Conservation (phyloP, 2,329 filamentous ascomycete genomes). For the Pyricularia pennisetigena region DNA sequence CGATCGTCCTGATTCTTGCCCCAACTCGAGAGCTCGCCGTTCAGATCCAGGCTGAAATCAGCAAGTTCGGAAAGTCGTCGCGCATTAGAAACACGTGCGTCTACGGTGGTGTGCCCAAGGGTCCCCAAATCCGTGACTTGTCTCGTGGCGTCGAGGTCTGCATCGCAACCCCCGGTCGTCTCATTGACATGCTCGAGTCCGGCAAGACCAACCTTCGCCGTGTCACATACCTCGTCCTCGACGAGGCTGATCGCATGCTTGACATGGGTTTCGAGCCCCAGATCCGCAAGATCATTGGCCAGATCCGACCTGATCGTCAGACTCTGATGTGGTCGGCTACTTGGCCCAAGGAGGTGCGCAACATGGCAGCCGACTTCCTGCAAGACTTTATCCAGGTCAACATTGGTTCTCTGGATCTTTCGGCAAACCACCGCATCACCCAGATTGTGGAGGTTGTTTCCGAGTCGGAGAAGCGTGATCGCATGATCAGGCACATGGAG, state of each 20-base stretch:
- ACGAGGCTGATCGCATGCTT: constrained; percentile 98
- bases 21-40: constrained; percentile 97
- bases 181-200: constrained; percentile 97
- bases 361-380: constrained; percentile 82
- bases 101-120: constrained; percentile 97
- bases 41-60: constrained; percentile 97
- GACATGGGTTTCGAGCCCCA: constrained; percentile 99
- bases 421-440: constrained; percentile 95
- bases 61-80: constrained; percentile 96
- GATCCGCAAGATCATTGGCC: constrained; percentile 95
- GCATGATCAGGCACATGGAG: constrained; percentile 95
- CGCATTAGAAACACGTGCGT: constrained; percentile 98
- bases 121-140: constrained; percentile 91
- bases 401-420: constrained; percentile 90
- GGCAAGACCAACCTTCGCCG: constrained; percentile 97
- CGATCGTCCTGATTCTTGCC: constrained; percentile 91
- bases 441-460: constrained; percentile 95
- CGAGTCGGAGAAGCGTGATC: constrained; percentile 95
- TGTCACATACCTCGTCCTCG: constrained; percentile 95
- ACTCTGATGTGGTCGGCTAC: constrained; percentile 99
- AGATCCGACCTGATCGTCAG: constrained; percentile 96
- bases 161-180: constrained; percentile 93
- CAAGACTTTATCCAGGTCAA: constrained; percentile 98
- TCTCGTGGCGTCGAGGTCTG: constrained; percentile 94
- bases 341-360: constrained; percentile 97